Conservation (phyloP, 2,329 filamentous ascomycete species). For the Sporothrix phasma region DNA sequence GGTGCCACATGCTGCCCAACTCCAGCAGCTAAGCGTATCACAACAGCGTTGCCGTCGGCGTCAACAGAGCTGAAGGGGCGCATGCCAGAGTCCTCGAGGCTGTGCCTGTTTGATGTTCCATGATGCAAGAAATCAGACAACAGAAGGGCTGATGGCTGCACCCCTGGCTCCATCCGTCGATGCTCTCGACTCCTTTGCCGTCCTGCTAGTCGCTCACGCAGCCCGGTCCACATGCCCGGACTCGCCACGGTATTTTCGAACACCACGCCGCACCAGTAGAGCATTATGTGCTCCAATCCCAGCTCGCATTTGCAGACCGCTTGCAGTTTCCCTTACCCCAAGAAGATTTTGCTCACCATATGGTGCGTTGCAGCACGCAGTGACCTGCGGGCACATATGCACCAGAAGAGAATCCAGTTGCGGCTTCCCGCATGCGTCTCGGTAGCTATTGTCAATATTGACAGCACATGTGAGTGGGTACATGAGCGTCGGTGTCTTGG, state of each 20-base stretch:
- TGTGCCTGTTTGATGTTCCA: not conserved
- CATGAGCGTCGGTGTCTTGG: not conserved
- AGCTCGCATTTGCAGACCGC: not conserved
- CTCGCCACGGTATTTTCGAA: not conserved
- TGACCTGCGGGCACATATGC: not conserved
- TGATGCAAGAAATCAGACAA: not conserved
- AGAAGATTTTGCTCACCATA: not conserved
- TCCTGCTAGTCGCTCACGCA: not conserved
- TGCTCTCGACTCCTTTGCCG: not conserved
- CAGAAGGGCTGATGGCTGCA: conserved; percentile 1
- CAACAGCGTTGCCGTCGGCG: no score
- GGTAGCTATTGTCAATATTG: not conserved
- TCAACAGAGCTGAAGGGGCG: not conserved
- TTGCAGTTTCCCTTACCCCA: conserved; percentile 1
- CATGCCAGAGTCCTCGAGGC: not conserved
- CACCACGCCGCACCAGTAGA: not conserved
- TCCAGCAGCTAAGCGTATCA: not conserved
- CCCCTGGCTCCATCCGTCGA: not conserved
- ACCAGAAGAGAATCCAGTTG: not conserved
- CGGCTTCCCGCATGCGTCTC: not conserved
- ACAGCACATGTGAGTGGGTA: not conserved
- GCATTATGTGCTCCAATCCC: not conserved
- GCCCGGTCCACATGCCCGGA: not conserved
- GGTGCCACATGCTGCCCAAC: not conserved
- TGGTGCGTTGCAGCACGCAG: not conserved